Conservation (phyloP, 2,329 filamentous ascomycete genomes). For the Paecilomyces formosus region DNA sequence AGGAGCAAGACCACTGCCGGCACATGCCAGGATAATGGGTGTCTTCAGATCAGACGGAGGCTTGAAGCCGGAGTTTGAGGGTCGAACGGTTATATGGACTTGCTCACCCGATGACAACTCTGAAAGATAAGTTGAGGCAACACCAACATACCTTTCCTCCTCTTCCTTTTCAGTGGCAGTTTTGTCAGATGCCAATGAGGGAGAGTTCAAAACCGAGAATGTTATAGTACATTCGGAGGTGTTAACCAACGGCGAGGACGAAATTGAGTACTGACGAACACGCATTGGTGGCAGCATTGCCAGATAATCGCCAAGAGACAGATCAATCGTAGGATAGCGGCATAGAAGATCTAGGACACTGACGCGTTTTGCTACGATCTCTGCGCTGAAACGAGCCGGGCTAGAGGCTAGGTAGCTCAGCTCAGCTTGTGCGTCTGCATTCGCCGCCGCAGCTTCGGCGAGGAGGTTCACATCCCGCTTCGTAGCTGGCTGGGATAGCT, state of each 20-base stretch:
- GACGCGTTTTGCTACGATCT: slow-evolving; percentile 50
- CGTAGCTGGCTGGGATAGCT: slow-evolving; percentile 65
- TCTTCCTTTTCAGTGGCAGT: slow-evolving; percentile 36
- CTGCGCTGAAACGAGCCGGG: slow-evolving; percentile 35
- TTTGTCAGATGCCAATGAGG: slow-evolving; percentile 31
- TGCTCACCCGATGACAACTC: slow-evolving; percentile 26
- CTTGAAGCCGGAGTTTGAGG: slow-evolving; percentile 29
- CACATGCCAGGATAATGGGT: slow-evolving; percentile 33
- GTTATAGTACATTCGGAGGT: slow-evolving; percentile 56
- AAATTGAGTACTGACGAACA: slow-evolving; percentile 72
- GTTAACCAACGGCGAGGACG: slow-evolving; percentile 60
- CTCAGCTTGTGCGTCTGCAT: slow-evolving; percentile 41
- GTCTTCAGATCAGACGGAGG: slow-evolving; percentile 25
- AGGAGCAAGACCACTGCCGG: slow-evolving; percentile 50
- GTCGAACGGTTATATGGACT: slow-evolving; percentile 26
- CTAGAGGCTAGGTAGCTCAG: slow-evolving; percentile 21
- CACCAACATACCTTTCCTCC: slow-evolving; percentile 47
- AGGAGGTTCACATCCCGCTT: slow-evolving; percentile 50
- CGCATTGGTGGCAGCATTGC: slow-evolving; percentile 70
- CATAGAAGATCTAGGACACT: slow-evolving; percentile 59
- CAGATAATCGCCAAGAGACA: slow-evolving; percentile 62
- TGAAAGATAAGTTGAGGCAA: slow-evolving; percentile 55
- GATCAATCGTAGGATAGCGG: slow-evolving; percentile 49
- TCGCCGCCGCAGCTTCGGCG: slow-evolving; percentile 40
- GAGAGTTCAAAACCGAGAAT: slow-evolving; percentile 57